These are phyloP conservation scores for Cutaneotrichosporon spelunceum DNA, from an alignment of 1,284 basidiomycete species.

Conservation along the genomic window DNA sequence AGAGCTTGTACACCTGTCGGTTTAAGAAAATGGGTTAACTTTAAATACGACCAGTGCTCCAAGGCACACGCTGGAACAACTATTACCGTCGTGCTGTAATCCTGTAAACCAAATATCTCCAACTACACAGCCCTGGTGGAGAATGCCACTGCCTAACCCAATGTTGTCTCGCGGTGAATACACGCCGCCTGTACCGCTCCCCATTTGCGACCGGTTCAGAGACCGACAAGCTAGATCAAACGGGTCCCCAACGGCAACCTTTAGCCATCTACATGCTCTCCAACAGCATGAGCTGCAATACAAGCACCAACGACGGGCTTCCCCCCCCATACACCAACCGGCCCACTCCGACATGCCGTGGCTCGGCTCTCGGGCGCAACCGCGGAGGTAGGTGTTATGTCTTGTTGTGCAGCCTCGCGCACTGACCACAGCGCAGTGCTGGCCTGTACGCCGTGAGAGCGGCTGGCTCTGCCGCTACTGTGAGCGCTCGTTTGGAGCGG, in stretches of 20 bases:
- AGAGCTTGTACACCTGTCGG: too few relatives aligned
- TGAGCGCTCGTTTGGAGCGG: background rate
- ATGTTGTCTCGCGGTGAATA: background rate
- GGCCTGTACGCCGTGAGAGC: background rate
- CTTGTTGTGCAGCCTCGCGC: background rate
- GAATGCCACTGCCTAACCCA: background rate
- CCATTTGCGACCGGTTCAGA: too few relatives aligned
- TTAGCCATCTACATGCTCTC: background rate
- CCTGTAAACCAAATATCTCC: background rate
- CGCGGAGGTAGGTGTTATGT: background rate
- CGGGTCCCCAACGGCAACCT: background rate
- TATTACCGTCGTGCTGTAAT: too few relatives aligned
- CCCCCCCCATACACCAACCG: background rate
- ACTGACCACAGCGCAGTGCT: constrained; percentile 1
- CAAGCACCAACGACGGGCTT: background rate
- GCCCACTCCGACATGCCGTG: background rate
- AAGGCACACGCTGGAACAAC: too few relatives aligned
- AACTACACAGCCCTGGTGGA: background rate
- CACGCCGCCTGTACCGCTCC: too few relatives aligned
- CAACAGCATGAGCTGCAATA: background rate
- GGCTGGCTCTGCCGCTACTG: constrained; percentile 3
- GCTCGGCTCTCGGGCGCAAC: background rate
- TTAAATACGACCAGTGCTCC: too few relatives aligned
- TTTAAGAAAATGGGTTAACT: too few relatives aligned
- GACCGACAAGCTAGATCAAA: too few relatives aligned